phyloP scores from a whole-genome alignment of 1,284 basidiomycete genomes.

The Ganoderma sinense region DNA sequence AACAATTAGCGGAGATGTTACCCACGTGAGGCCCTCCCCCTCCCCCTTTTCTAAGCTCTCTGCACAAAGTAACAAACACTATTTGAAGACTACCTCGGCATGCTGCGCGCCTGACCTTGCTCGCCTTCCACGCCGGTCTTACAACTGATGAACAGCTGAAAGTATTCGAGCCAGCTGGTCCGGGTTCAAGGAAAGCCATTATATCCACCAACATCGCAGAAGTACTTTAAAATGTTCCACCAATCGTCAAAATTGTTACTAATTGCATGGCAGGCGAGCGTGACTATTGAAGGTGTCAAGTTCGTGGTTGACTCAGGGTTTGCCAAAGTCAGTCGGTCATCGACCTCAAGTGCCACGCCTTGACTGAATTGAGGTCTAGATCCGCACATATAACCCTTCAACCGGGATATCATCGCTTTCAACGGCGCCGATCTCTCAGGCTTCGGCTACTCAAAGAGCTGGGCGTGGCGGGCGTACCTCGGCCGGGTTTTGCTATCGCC shows the following conservation, averaged over 20 bases:
- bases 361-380: slow-evolving; percentile 51
- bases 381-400: slow-evolving; percentile 85
- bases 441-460: slow-evolving; percentile 88
- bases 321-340: slow-evolving; percentile 79
- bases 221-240: slow-evolving; percentile 46
- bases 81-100: slow-evolving; percentile 73
- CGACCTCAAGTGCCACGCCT: background rate
- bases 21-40: slow-evolving; percentile 62
- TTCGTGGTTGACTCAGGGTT: slow-evolving; percentile 97
- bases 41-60: slow-evolving; percentile 20
- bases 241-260: background rate
- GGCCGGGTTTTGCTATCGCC: slow-evolving; percentile 91
- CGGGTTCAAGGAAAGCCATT: slow-evolving; percentile 88
- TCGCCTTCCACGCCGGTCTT: slow-evolving; percentile 91
- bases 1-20: slow-evolving; percentile 81
- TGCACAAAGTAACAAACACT: slow-evolving; percentile 5
- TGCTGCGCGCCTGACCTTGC: slow-evolving; percentile 65
- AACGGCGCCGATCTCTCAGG: slow-evolving; percentile 81
- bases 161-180: slow-evolving; percentile 82
- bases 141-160: slow-evolving; percentile 86
- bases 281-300: slow-evolving; percentile 95
- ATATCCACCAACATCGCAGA: slow-evolving; percentile 97
- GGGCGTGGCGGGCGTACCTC: slow-evolving; percentile 93
- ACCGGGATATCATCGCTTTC: slow-evolving; percentile 85
- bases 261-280: slow-evolving; percentile 75